A percentile compares a stretch with the other conserved stretches of the same genome.
Conservation (phyloP, 140 eudicot genomes). For the Anethum foeniculum region DNA sequence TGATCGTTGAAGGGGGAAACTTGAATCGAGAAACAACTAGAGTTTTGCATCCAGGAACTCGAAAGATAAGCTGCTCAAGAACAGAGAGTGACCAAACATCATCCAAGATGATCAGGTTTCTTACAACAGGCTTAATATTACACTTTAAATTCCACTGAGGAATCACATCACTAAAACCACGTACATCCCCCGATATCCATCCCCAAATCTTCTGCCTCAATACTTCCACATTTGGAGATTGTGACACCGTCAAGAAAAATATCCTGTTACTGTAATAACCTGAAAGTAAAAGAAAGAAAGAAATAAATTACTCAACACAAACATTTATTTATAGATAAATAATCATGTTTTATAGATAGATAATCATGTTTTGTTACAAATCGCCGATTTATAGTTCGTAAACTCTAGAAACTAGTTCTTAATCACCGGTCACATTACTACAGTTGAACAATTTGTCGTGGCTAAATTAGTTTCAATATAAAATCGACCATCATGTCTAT, state of each 20-base stretch:
- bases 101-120: constrained; percentile 59
- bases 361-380: no score
- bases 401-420: background rate
- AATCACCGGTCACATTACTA: background rate
- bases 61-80: constrained; percentile 53
- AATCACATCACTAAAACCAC: constrained; percentile 19
- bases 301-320: background rate
- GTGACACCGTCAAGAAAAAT: constrained; percentile 67
- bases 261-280: constrained; percentile 48
- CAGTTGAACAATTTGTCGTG: background rate
- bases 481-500: no score
- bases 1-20: constrained; percentile 42
- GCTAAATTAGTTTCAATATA: background rate
- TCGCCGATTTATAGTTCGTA: background rate
- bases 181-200: constrained; percentile 32
- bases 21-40: constrained; percentile 70
- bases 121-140: constrained; percentile 18
- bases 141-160: constrained; percentile 32
- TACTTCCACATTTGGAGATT: constrained; percentile 73
- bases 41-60: constrained; percentile 68
- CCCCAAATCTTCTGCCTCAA: constrained; percentile 48
- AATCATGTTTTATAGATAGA: no score
- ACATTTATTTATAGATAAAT: background rate
- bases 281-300: constrained; percentile 11
- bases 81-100: constrained; percentile 81